Evolutionary conservation across 768 basidiomycete genomes (phyloP), one percentile per base, ranked within the genome.

Genomic region (Lentinula detonsa): DNA sequence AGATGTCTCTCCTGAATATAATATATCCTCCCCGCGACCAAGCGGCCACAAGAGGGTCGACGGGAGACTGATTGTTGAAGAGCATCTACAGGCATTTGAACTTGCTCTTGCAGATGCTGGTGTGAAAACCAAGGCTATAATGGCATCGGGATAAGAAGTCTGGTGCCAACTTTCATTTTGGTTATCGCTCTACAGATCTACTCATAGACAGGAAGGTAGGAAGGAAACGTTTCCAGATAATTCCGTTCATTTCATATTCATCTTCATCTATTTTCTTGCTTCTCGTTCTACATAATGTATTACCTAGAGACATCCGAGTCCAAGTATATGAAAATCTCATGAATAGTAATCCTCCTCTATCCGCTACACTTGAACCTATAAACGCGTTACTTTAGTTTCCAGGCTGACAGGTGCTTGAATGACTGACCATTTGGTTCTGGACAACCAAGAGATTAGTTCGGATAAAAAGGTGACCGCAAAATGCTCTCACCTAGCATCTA

Each of bases 1-100:
- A 63, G 66, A 65, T 33, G 56, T 68, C 28, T 72, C 75, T 23
- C 73, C 74, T 5, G 35, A 2, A 40, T 39, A 43, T 28, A 28
- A 28, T 28, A 21, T 28, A 8, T 45, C 55, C 5, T 43, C 55
- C 3, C 68, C 72, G 23, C 21, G 37, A 13, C 67, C 71, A 39
- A 64, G 66, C 11, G 60, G 48, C 16, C 67, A 71, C 58, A 81
- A 78, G 66, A 74, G 86, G 65, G 71, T 86, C 42, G 88, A 93
- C 63, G 91, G 89, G 48, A 77, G 90, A 59, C 78, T 75, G 67
- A 71, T 92, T 56, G 91, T 91, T n/a, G 75, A 86, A 65, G 91
- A 91, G 68, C 89, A 93, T 66, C 68, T 93, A 65, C 78, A 75
- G 53, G 91, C 88, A 23, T 94, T 93, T 67, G 86, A 89, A 69